Evolutionary conservation across 139 green algal genomes (phyloP), one percentile per base, ranked within the genome.

Genomic region (Haematococcus sp.): DNA sequence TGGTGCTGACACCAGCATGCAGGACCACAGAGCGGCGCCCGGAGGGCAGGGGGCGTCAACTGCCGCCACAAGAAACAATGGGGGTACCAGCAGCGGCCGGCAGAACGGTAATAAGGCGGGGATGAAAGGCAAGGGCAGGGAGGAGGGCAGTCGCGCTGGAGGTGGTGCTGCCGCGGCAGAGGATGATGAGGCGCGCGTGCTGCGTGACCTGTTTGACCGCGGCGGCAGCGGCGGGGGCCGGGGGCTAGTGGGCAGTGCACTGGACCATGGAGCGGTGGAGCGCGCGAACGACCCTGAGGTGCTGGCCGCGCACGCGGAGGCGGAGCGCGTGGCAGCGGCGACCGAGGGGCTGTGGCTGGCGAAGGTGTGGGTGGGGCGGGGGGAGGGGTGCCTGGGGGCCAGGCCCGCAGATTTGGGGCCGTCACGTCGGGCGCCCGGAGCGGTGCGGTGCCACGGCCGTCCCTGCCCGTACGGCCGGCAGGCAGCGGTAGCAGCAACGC

Each of bases 151-250:
- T 28, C 44, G 23, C 23, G 55, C 17, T 4, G 75, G 46, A 30
- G 73, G 44, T 27, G 71, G 34, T 16, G 66, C 13, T 23, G n/a
- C n/a, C n/a, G n/a, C n/a, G n/a, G n/a, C n/a, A n/a, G n/a, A n/a
- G n/a, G 74, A 75, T 33, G 86, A 89, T 40, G 87, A 97, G 46
- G 80, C 87, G 5, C 60, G 73, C 17, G 90, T 98, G 31, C 76
- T 98, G 76, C 56, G 82, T 51, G 87, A 93, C n/a, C 78, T 98
- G 61, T 97, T 98, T 81, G 94, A 93, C n/a, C 89, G 84, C 20
- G 76, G 78, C 4, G 86, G 44, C 63, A 11, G 46, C 7, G 46
- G 30, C 13, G 32, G 33, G 5, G 16, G 81, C 55, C 80, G 78
- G 30, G 88, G 94, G n/a, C 76, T 98, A 23, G 90, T 61, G 22